Evolutionary conservation across 23 red algal genomes (phyloP).

Genomic region (Agarophyton chilense): DNA sequence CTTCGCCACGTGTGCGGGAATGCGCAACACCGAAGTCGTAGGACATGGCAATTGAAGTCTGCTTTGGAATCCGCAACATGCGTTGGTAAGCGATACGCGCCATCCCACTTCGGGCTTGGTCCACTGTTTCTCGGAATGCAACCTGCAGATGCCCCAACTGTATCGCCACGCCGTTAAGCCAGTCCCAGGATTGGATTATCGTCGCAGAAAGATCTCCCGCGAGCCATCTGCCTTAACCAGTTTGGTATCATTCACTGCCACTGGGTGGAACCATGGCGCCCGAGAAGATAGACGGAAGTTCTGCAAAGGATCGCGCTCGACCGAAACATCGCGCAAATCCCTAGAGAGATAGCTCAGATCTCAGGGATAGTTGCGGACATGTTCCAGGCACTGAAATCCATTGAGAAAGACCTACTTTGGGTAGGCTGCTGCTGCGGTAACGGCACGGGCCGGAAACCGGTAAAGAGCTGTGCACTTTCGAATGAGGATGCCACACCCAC

Average conservation of each 20-base stretch:
- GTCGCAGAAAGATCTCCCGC: background rate
- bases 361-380: too few species aligned
- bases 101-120: background rate
- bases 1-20: background rate
- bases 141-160: background rate
- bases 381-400: too few species aligned
- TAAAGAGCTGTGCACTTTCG: too few species aligned
- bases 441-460: too few species aligned
- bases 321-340: background rate
- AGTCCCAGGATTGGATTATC: background rate
- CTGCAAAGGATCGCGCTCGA: background rate
- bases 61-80: background rate
- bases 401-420: too few species aligned
- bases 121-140: background rate
- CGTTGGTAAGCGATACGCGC: constrained; percentile 12
- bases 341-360: background rate
- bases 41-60: background rate
- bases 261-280: background rate
- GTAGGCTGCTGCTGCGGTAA: too few species aligned
- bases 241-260: background rate
- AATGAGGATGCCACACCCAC: too few species aligned
- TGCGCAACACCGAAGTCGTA: background rate
- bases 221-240: background rate
- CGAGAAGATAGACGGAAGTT: background rate
- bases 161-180: background rate